phyloP scores from a whole-genome alignment of 2,329 filamentous ascomycete species.

The Colletotrichum sansevieriae region DNA sequence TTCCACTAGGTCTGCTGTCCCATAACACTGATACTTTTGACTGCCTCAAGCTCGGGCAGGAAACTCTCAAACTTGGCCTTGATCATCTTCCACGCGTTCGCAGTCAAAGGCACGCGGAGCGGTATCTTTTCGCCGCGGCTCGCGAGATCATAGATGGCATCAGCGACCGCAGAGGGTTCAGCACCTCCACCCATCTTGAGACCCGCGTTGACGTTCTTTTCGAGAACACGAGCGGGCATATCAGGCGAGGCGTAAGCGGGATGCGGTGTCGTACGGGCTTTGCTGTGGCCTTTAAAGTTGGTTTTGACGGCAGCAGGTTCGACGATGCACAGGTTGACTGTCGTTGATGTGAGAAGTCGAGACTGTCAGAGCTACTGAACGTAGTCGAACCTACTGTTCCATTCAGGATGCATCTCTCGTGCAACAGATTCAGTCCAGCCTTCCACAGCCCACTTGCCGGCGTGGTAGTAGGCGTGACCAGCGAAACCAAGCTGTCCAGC shows the following conservation, averaged over 20 bases:
- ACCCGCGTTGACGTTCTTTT: slow-evolving; percentile 27
- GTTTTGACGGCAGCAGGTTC: slow-evolving; percentile 58
- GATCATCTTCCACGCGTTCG: slow-evolving; percentile 53
- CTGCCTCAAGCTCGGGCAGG: slow-evolving; percentile 50
- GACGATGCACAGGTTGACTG: slow-evolving; percentile 53
- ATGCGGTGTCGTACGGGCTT: slow-evolving; percentile 48
- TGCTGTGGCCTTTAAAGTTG: slow-evolving; percentile 48
- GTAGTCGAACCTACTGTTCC: slow-evolving; percentile 41
- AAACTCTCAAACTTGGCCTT: slow-evolving; percentile 48
- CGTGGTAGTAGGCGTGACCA: slow-evolving; percentile 45
- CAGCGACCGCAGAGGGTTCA: slow-evolving; percentile 51
- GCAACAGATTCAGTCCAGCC: slow-evolving; percentile 45
- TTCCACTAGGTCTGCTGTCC: not conserved
- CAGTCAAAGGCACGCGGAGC: slow-evolving; percentile 56
- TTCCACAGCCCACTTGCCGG: slow-evolving; percentile 45
- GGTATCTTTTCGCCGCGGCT: slow-evolving; percentile 53
- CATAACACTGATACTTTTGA: slow-evolving; percentile 50
- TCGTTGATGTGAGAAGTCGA: slow-evolving; percentile 47
- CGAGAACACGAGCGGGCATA: slow-evolving; percentile 50
- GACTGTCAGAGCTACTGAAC: too few species aligned
- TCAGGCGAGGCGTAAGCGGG: slow-evolving; percentile 53
- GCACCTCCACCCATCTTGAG: slow-evolving; percentile 42
- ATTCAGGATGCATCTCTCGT: slow-evolving; percentile 43
- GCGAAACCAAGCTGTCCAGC: slow-evolving; percentile 42
- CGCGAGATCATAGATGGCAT: slow-evolving; percentile 53